phyloP scores from a whole-genome alignment of 140 eudicot genomes.

The Ambrosia hybrid region DNA sequence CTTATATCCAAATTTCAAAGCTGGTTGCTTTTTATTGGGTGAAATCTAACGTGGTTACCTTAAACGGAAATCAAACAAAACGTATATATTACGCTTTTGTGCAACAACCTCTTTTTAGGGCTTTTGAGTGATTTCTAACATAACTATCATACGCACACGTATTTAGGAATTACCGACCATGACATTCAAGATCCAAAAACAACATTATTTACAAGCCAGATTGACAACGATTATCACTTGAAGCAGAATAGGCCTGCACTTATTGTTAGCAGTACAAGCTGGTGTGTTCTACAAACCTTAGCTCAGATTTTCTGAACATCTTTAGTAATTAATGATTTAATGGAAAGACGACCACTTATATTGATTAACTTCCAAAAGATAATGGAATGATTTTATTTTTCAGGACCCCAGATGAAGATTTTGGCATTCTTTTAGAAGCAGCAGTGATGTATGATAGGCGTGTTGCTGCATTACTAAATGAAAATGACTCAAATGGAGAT shows the following conservation, averaged over 20 bases:
- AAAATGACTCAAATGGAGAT: slow-evolving; percentile 70
- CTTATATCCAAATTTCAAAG: background rate
- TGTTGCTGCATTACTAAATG: slow-evolving; percentile 79
- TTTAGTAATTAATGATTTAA: background rate
- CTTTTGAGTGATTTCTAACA: slow-evolving; percentile 2
- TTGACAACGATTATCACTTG: slow-evolving; percentile 45
- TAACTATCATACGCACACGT: slow-evolving; percentile 11
- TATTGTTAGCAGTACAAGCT: slow-evolving; percentile 95
- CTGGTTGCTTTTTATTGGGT: background rate
- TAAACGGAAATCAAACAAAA: background rate
- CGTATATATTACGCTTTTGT: background rate
- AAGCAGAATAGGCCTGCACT: slow-evolving; percentile 85
- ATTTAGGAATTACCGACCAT: slow-evolving; percentile 39
- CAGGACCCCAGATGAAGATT: slow-evolving; percentile 99
- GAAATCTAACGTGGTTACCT: background rate
- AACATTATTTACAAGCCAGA: slow-evolving; percentile 65
- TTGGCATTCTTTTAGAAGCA: slow-evolving; percentile 92
- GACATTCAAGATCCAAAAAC: slow-evolving; percentile 40
- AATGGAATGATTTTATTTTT: slow-evolving; percentile 9
- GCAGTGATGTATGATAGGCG: slow-evolving; percentile 95
- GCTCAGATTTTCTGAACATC: background rate
- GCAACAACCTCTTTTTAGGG: background rate
- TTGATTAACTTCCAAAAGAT: background rate
- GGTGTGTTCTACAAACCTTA: slow-evolving; percentile 51
- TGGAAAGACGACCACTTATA: background rate